Base-by-base conservation (phyloP, 768 basidiomycete genomes). In the Chalciporus piperatus region DNA sequence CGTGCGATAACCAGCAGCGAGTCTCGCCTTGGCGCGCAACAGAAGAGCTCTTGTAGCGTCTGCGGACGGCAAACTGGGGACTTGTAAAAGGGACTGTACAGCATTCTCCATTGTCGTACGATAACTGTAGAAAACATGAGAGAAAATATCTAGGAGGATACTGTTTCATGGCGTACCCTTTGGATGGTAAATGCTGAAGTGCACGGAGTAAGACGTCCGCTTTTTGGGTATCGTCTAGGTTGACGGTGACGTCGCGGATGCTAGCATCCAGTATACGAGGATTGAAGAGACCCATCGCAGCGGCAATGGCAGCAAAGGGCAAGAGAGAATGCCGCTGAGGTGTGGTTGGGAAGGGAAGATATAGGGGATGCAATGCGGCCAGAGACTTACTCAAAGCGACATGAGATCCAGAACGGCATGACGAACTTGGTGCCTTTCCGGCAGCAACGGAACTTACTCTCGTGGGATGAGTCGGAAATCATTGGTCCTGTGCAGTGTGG, bases 181-280 rank as follows among this genome's bases (percentile, higher is more conserved):
- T 84, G 42, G 78, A 74, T 46, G 85, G 82, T 53, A 96, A 80
- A 60, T 85, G 86, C 57, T 85, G 83, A 77, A 93, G 83, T n/a
- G 90, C 91, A 57, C 88, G 83, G 44, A 92, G 67, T 47, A 92
- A 71, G 33, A 88, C 75, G 50, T 85, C 84, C 17, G 78, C 84
- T 65, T 88, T 89, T 63, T 87, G 79, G 57, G 78, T 78, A 63
- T 84, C 79, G 4, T 77, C 73, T 30, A 89, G 74, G 52, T 75
- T 76, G 7, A 72, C 71, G 0, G 79, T 74, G 19, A 85, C 81
- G 59, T 88, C 85, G 41, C 83, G 84, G 60, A 87, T 83, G 72
- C 83, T 82, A 17, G 87, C 87, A 59, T 89, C 86, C 35, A 89
- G 74, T 54, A 88, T 88, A 62, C 82, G 85, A 4, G 85, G 85